These are phyloP conservation scores for Crassisporium funariophilum DNA, from an alignment of 768 basidiomycete species.

Conservation along the genomic window DNA sequence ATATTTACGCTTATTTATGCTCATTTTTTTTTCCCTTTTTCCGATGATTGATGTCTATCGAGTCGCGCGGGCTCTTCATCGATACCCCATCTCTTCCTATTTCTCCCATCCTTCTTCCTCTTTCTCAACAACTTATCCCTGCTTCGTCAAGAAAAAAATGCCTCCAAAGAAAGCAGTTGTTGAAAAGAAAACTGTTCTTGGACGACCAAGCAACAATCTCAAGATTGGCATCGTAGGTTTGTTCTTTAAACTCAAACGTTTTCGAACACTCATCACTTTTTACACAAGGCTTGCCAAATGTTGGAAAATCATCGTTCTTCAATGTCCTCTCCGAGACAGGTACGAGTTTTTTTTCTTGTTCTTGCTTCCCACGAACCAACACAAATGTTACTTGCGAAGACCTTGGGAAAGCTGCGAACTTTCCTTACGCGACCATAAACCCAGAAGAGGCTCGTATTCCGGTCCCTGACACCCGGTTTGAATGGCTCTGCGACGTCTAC, in stretches of 20 bases:
- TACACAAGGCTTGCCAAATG: constrained; percentile 93
- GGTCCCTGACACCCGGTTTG: constrained; percentile 91
- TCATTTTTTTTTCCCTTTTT: no score
- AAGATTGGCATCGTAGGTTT: constrained; percentile 98
- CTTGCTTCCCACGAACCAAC: background rate
- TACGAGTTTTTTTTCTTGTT: constrained; percentile 32
- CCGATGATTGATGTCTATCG: no score
- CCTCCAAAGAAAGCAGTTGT: constrained; percentile 84
- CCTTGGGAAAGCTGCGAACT: constrained; percentile 95
- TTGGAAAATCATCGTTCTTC: constrained; percentile 99
- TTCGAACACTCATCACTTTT: constrained; percentile 19
- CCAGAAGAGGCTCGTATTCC: constrained; percentile 96
- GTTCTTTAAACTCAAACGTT: constrained; percentile 32
- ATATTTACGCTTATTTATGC: no score
- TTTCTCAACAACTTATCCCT: constrained; percentile 41
- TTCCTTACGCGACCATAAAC: constrained; percentile 93
- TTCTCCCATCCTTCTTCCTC: constrained; percentile 16
- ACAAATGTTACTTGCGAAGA: constrained; percentile 44
- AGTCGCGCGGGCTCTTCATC: constrained; percentile 3
- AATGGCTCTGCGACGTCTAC: constrained; percentile 91
- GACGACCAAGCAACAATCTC: constrained; percentile 94
- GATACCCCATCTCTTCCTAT: constrained; percentile 20
- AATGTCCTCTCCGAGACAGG: constrained; percentile 93
- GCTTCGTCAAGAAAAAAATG: constrained; percentile 69
- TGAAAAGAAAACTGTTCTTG: constrained; percentile 88